Conservation (phyloP, 352 stramenopile species). For the Phytophthora pseudosyringae region DNA sequence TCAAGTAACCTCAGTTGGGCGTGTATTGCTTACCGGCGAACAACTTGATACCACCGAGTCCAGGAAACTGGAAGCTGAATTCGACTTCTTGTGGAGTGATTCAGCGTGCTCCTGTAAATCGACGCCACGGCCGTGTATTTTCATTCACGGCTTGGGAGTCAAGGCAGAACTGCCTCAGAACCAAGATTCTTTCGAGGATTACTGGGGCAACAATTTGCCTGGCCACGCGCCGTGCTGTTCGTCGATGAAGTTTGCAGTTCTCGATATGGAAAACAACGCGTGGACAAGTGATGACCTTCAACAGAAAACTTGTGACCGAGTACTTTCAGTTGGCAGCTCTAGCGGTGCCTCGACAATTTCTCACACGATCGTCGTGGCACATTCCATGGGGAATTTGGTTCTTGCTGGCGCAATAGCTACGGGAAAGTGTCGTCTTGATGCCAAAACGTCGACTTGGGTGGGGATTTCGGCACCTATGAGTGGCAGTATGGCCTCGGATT, state of each 20-base stretch:
- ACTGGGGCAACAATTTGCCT: slow-evolving; percentile 50
- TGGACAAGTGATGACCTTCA: slow-evolving; percentile 40
- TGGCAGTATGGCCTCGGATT: slow-evolving; percentile 41
- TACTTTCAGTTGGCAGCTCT: slow-evolving; percentile 27
- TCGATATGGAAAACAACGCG: slow-evolving; percentile 41
- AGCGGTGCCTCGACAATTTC: slow-evolving; percentile 20
- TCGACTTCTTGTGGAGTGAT: slow-evolving; percentile 8
- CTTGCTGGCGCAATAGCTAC: slow-evolving; percentile 39
- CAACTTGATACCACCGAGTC: no score
- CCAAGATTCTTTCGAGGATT: slow-evolving; percentile 31
- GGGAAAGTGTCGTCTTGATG: slow-evolving; percentile 41
- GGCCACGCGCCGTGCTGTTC: slow-evolving; percentile 42
- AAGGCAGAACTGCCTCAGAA: slow-evolving; percentile 30
- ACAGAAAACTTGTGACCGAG: slow-evolving; percentile 37
- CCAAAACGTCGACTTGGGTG: slow-evolving; percentile 33
- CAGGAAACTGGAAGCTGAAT: no score
- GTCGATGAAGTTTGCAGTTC: slow-evolving; percentile 30
- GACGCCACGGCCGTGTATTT: slow-evolving; percentile 26
- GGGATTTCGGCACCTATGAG: slow-evolving; percentile 30
- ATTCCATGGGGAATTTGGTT: slow-evolving; percentile 46
- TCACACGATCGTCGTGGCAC: slow-evolving; percentile 39
- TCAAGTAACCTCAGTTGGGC: no score
- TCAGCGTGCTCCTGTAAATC: slow-evolving; percentile 23
- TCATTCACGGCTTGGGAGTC: slow-evolving; percentile 51
- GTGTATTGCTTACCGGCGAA: no score